These are phyloP conservation scores for Eucalyptus microcorys DNA, from an alignment of 345 rosid species.

Conservation along the genomic window DNA sequence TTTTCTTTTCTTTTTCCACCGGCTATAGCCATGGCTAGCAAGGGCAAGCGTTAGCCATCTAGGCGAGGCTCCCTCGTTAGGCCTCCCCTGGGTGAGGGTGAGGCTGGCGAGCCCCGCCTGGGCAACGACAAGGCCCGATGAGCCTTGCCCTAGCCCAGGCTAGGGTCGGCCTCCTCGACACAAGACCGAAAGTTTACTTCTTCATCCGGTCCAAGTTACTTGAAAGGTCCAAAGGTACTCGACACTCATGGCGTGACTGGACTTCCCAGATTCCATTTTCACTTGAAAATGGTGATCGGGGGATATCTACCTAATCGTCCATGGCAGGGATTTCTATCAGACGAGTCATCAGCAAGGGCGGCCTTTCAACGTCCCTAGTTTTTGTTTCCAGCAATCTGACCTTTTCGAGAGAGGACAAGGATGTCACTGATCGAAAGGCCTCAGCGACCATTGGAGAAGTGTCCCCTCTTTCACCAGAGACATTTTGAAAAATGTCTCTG, in stretches of 20 bases:
- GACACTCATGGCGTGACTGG: not conserved
- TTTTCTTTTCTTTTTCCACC: too few relatives aligned
- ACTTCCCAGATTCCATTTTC: not conserved
- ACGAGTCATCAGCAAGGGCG: not conserved
- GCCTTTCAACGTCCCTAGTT: not conserved
- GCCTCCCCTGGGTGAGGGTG: too few relatives aligned
- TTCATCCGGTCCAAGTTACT: not conserved
- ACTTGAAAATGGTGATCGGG: not conserved
- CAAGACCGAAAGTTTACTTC: not conserved
- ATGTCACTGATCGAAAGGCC: not conserved
- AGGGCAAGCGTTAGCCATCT: too few relatives aligned
- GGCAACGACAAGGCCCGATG: accelerated
- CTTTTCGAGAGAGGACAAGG: not conserved
- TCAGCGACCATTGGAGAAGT: not conserved
- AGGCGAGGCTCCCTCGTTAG: accelerated
- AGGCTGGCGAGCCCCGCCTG: accelerated
- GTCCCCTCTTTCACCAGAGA: not conserved
- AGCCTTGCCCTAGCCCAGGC: too few relatives aligned
- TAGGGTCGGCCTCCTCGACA: too few relatives aligned
- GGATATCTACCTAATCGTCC: not conserved
- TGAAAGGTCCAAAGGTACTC: not conserved
- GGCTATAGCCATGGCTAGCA: too few relatives aligned
- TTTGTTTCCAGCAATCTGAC: not conserved
- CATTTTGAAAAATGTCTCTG: not conserved
- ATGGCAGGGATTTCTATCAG: not conserved